Conservation (phyloP, 768 basidiomycete species). For the Suillus hirtellus region DNA sequence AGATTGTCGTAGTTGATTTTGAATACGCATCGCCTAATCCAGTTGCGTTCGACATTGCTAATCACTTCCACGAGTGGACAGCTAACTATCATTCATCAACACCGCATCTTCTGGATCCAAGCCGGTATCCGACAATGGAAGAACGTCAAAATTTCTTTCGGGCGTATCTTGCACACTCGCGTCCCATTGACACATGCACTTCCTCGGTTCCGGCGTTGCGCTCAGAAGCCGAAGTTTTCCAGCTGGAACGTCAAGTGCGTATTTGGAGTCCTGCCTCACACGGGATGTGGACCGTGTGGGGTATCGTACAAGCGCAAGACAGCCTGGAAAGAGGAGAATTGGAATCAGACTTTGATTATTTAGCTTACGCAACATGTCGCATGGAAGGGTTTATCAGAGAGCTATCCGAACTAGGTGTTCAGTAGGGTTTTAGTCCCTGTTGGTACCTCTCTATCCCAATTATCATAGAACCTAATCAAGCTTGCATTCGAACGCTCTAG, state of each 20-base stretch:
- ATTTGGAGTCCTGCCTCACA: constrained; percentile 91
- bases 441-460: background rate
- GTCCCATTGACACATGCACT: constrained; percentile 22
- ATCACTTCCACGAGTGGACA: constrained; percentile 98
- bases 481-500: background rate
- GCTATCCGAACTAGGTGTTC: constrained; percentile 46
- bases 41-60: constrained; percentile 92
- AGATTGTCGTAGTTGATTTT: constrained; percentile 97
- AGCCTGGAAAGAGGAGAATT: constrained; percentile 57
- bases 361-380: constrained; percentile 74
- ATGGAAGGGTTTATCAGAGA: constrained; percentile 64
- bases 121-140: constrained; percentile 67
- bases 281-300: constrained; percentile 95
- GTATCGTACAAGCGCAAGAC: constrained; percentile 85
- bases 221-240: constrained; percentile 47
- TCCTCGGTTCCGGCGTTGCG: constrained; percentile 19
- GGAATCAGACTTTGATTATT: constrained; percentile 86
- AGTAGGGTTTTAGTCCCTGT: background rate
- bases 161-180: constrained; percentile 70
- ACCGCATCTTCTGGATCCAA: constrained; percentile 64
- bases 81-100: constrained; percentile 78
- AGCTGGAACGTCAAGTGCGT: constrained; percentile 75
- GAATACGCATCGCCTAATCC: constrained; percentile 95
- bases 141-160: constrained; percentile 84
- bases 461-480: background rate